Percentiles rank a stretch among this genome's conserved stretches.
Evolutionary conservation across 805 yeast genomes (phyloP).

Genomic region (Lachancea dasiensis): DNA sequence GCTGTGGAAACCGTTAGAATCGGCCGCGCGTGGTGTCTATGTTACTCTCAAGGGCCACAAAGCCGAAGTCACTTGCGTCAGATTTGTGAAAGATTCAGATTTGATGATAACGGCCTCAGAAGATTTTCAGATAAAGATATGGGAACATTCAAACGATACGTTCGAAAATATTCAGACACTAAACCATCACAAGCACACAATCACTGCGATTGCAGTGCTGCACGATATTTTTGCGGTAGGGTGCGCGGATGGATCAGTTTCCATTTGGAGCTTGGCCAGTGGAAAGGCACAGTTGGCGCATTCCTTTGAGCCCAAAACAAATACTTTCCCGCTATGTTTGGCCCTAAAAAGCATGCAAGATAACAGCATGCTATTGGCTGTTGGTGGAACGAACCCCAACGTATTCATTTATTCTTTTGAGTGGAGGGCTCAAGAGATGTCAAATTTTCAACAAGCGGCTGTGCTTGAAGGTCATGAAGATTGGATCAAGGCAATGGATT

Average conservation of each 20-base stretch:
- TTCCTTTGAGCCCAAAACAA: conserved; percentile 21
- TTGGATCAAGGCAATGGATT: conserved; percentile 78
- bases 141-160: conserved; percentile 38
- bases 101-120: conserved; percentile 58
- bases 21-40: conserved; percentile 40
- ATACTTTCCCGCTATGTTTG: conserved; percentile 26
- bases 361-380: conserved; percentile 44
- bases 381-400: conserved; percentile 63
- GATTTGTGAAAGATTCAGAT: conserved; percentile 43
- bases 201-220: conserved; percentile 47
- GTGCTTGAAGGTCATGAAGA: conserved; percentile 87
- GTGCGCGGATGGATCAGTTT: conserved; percentile 53
- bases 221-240: conserved; percentile 49
- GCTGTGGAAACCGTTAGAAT: conserved; percentile 55
- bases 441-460: conserved; percentile 39
- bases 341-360: conserved; percentile 21
- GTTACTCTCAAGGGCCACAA: conserved; percentile 56
- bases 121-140: conserved; percentile 55
- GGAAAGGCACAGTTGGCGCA: conserved; percentile 20
- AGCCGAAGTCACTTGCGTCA: conserved; percentile 61
- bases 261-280: conserved; percentile 40
- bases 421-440: conserved; percentile 8
- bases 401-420: conserved; percentile 51
- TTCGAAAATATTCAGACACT: conserved; percentile 30
- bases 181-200: conserved; percentile 42